Percentiles rank a stretch among this genome's conserved stretches.
phyloP scores from a whole-genome alignment of 306 rosid genomes.

The Cicer yamashitae region DNA sequence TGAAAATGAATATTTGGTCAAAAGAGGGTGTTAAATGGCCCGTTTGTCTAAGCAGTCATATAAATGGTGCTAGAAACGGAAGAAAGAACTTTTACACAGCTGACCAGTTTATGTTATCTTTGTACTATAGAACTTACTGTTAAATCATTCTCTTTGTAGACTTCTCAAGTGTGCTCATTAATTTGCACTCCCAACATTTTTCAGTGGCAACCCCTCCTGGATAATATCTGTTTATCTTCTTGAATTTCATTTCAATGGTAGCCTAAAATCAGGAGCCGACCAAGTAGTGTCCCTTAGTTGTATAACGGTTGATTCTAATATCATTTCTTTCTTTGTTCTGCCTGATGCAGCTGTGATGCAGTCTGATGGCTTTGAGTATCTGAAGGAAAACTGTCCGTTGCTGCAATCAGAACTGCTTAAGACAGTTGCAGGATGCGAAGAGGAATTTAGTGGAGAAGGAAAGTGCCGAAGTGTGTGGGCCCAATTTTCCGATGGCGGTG shows the following conservation, averaged over 20 bases:
- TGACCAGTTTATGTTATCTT: neutral
- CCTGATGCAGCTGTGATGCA: slow-evolving; percentile 90
- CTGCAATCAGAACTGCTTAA: slow-evolving; percentile 93
- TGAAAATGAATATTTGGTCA: neutral
- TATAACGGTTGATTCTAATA: slow-evolving; percentile 28
- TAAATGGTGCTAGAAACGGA: slow-evolving; percentile 10
- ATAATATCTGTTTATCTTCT: slow-evolving; percentile 43
- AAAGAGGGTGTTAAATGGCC: neutral
- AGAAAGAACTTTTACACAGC: slow-evolving; percentile 2
- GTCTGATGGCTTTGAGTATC: slow-evolving; percentile 90
- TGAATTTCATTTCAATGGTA: slow-evolving; percentile 31
- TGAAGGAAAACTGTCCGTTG: slow-evolving; percentile 86
- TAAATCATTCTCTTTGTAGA: neutral
- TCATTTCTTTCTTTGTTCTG: slow-evolving; percentile 23
- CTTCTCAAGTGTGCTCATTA: slow-evolving; percentile 13
- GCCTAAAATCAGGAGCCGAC: slow-evolving; percentile 40
- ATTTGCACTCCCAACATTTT: slow-evolving; percentile 23
- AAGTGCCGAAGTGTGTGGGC: slow-evolving; percentile 94
- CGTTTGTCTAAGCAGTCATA: neutral
- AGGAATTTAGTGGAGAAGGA: slow-evolving; percentile 86
- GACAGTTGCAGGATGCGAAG: slow-evolving; percentile 92
- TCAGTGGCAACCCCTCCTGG: slow-evolving; percentile 40
- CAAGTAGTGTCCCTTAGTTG: slow-evolving; percentile 18
- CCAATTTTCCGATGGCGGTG: slow-evolving; percentile 91
- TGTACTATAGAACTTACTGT: neutral